These are phyloP conservation scores for Metarhizium guizhouense DNA, from an alignment of 2,329 filamentous ascomycete genomes.

Conservation along the genomic window DNA sequence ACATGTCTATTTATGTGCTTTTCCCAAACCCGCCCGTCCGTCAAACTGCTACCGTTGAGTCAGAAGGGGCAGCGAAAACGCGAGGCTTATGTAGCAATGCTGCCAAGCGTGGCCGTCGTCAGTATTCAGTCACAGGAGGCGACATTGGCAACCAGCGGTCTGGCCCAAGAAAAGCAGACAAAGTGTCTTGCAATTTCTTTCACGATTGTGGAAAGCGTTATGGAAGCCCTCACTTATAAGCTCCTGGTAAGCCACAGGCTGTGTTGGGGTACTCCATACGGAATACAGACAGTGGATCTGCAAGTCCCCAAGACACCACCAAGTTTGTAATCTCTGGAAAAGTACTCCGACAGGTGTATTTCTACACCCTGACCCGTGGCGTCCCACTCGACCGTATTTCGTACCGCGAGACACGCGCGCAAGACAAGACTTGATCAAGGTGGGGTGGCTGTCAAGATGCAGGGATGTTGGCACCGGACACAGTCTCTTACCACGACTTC, in stretches of 20 bases:
- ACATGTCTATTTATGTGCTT: not conserved
- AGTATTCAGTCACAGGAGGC: not conserved
- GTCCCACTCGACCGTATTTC: conserved; percentile 2
- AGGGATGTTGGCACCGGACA: not conserved
- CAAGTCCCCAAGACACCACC: not conserved
- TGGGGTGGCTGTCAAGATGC: not conserved
- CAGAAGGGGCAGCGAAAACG: not conserved
- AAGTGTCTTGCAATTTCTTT: not conserved
- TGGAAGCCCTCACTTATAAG: not conserved
- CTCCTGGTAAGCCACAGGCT: not conserved
- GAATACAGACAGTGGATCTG: not conserved
- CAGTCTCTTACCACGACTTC: not conserved
- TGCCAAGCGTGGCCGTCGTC: not conserved
- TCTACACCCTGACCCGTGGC: not conserved
- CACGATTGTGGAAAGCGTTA: not conserved
- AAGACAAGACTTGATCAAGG: not conserved
- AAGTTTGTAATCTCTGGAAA: not conserved
- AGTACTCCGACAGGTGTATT: not conserved
- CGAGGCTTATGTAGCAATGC: not conserved
- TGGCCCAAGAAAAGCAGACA: not conserved
- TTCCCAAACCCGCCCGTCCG: not conserved
- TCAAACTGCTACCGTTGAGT: not conserved
- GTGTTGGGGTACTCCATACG: not conserved
- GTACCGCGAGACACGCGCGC: not conserved
- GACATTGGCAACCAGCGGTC: not conserved